phyloP scores from a whole-genome alignment of 2,329 filamentous ascomycete species.

The Hirsutella rhossiliensis region DNA sequence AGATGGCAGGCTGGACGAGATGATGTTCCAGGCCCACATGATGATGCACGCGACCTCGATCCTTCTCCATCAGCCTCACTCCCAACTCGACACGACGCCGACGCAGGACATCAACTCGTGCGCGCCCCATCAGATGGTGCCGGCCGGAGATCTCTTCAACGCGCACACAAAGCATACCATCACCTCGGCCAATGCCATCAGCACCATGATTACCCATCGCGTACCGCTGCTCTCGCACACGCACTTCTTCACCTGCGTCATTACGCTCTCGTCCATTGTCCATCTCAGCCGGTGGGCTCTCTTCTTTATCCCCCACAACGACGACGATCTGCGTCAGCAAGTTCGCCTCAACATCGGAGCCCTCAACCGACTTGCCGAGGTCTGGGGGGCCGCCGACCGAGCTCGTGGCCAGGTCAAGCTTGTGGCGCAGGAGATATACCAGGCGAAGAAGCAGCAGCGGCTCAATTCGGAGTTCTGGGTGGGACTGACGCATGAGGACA shows the following conservation, averaged over 20 bases:
- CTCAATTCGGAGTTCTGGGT: conserved; percentile 41
- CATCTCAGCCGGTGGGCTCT: conserved; percentile 70
- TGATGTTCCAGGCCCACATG: conserved; percentile 87
- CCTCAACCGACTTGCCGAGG: conserved; percentile 52
- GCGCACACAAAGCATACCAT: conserved; percentile 71
- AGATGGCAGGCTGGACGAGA: conserved; percentile 67
- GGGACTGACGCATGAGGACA: conserved; percentile 40
- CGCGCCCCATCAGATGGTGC: conserved; percentile 43
- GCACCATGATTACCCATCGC: conserved; percentile 61
- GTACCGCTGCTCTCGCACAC: conserved; percentile 62
- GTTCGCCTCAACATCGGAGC: conserved; percentile 71
- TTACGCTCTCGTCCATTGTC: conserved; percentile 69
- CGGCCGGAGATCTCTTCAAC: conserved; percentile 40
- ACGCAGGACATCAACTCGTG: conserved; percentile 51
- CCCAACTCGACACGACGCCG: conserved; percentile 55
- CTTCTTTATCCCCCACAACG: conserved; percentile 46
- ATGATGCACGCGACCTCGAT: conserved; percentile 56
- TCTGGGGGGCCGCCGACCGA: conserved; percentile 61
- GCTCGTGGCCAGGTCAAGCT: conserved; percentile 63
- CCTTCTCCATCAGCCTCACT: conserved; percentile 68
- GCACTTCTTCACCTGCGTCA: conserved; percentile 72
- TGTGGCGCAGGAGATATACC: conserved; percentile 67
- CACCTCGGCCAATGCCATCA: conserved; percentile 66
- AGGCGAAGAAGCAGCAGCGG: conserved; percentile 43
- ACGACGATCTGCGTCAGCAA: conserved; percentile 58